These are phyloP conservation scores for Lagerstroemia speciosa DNA, from an alignment of 345 rosid species.

Conservation along the genomic window DNA sequence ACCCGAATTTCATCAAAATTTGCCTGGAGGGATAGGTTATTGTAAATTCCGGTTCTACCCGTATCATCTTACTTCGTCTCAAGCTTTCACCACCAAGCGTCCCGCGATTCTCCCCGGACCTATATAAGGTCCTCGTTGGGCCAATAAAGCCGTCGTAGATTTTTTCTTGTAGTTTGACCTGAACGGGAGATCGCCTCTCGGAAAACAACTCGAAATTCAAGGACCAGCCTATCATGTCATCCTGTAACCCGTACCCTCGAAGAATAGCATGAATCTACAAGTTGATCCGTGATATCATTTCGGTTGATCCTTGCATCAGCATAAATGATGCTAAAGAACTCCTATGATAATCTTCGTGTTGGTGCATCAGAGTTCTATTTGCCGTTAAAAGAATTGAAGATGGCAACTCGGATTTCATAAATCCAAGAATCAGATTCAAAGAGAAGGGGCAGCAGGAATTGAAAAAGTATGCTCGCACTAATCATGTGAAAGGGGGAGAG, in stretches of 20 bases:
- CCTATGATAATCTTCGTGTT: not conserved
- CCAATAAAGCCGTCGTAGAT: too few species aligned
- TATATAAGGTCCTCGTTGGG: too few species aligned
- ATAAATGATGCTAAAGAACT: not conserved
- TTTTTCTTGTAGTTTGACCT: too few species aligned
- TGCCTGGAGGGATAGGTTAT: too few species aligned
- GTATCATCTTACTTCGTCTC: too few species aligned
- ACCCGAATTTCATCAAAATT: too few species aligned
- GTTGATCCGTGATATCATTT: not conserved
- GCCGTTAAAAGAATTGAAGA: not conserved
- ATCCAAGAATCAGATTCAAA: not conserved
- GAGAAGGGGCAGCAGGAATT: not conserved
- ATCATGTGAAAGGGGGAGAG: not conserved
- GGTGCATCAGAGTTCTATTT: not conserved
- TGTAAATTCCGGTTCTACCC: too few species aligned
- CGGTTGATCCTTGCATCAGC: not conserved
- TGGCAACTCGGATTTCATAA: not conserved
- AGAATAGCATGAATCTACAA: not conserved
- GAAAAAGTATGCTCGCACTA: not conserved
- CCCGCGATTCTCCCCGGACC: too few species aligned
- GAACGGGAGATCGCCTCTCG: too few species aligned
- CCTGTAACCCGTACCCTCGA: too few species aligned
- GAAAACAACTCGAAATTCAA: not conserved
- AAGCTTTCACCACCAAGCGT: too few species aligned
- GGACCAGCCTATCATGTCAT: not conserved